A percentile compares a stretch with the other conserved stretches of the same genome.
Conservation (phyloP, 2,329 filamentous ascomycete species). For the Claviceps sorghi region DNA sequence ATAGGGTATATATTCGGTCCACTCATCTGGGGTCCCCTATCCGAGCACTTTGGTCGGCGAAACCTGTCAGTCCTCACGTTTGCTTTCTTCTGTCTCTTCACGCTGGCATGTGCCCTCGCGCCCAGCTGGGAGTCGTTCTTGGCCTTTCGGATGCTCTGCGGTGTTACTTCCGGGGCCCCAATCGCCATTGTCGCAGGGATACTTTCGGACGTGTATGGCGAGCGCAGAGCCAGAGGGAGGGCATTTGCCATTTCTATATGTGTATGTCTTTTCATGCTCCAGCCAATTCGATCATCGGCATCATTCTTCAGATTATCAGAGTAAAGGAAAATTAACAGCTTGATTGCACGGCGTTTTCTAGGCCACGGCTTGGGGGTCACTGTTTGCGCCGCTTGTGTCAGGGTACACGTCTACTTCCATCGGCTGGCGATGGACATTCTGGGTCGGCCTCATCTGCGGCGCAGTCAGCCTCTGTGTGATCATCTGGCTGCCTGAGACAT, state of each 20-base stretch:
- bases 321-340: not conserved
- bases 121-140: slow-evolving; percentile 36
- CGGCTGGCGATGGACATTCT: slow-evolving; percentile 58
- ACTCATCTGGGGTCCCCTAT: slow-evolving; percentile 49
- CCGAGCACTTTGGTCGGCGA: slow-evolving; percentile 45
- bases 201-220: slow-evolving; percentile 48
- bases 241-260: slow-evolving; percentile 52
- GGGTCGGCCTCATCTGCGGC: slow-evolving; percentile 55
- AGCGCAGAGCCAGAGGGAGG: slow-evolving; percentile 35
- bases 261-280: slow-evolving; percentile 17
- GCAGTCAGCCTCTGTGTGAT: slow-evolving; percentile 44
- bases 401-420: slow-evolving; percentile 44
- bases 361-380: slow-evolving; percentile 49
- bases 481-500: slow-evolving; percentile 50
- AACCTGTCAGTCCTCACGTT: slow-evolving; percentile 25
- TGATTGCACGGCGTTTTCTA: slow-evolving; percentile 10
- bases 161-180: slow-evolving; percentile 36
- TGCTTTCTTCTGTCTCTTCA: slow-evolving; percentile 30
- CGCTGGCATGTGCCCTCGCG: slow-evolving; percentile 37
- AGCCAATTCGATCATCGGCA: too few species aligned
- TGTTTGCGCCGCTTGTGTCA: slow-evolving; percentile 49
- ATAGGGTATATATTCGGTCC: slow-evolving; percentile 49
- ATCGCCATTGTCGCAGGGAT: slow-evolving; percentile 47
- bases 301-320: too few species aligned
- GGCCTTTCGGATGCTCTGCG: slow-evolving; percentile 36